Conservation (phyloP, 1,284 basidiomycete genomes). For the Trichosporon ovoides region DNA sequence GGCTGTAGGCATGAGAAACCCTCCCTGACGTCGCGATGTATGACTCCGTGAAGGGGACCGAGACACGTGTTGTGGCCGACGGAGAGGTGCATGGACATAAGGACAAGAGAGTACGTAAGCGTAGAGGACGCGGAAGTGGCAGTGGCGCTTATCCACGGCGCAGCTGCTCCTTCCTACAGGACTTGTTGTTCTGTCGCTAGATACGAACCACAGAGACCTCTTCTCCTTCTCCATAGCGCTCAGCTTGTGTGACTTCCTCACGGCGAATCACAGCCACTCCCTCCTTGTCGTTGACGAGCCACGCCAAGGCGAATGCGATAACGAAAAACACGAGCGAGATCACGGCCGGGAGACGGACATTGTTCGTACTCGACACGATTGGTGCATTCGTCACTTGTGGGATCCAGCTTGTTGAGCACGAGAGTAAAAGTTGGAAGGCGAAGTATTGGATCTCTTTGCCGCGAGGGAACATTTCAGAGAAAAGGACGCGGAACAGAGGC, state of each 20-base stretch:
- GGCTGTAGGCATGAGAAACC: too few relatives aligned
- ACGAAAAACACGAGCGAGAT: slow-evolving; percentile 1
- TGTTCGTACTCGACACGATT: slow-evolving; percentile 11
- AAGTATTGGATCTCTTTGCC: slow-evolving; percentile 16
- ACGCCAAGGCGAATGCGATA: background rate
- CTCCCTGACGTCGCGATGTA: too few relatives aligned
- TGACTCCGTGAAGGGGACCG: too few relatives aligned
- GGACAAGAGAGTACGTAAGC: too few relatives aligned
- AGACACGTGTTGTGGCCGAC: too few relatives aligned
- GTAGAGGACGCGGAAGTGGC: too few relatives aligned
- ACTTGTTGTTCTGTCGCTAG: too few relatives aligned
- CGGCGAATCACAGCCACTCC: background rate
- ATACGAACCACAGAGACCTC: background rate
- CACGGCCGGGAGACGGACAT: slow-evolving; percentile 6
- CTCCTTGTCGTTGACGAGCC: background rate
- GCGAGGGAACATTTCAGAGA: slow-evolving; percentile 10
- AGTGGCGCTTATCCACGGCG: too few relatives aligned
- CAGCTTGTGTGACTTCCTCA: background rate
- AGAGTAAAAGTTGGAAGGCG: slow-evolving; percentile 9
- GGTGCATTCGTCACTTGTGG: slow-evolving; percentile 12
- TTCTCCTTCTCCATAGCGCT: background rate
- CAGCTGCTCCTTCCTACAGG: too few relatives aligned
- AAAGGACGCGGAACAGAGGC: slow-evolving; percentile 11
- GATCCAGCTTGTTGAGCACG: slow-evolving; percentile 9
- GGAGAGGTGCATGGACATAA: too few relatives aligned